A percentile compares a stretch with the other conserved stretches of the same genome.
Conservation (phyloP, 2,329 filamentous ascomycete species). For the Colletotrichum orbiculare region DNA sequence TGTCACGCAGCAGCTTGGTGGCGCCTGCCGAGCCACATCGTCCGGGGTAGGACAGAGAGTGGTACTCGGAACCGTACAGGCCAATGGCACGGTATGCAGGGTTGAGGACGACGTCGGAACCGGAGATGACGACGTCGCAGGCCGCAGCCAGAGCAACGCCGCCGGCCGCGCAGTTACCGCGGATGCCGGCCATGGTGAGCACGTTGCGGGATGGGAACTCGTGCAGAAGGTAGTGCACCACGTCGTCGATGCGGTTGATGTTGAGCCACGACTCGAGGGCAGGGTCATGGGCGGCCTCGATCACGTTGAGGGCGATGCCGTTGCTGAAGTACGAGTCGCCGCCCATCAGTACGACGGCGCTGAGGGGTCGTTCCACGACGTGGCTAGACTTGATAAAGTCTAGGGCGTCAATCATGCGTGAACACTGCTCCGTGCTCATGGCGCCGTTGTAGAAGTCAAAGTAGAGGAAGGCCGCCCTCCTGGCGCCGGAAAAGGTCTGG, state of each 20-base stretch:
- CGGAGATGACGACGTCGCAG: slow-evolving; percentile 50
- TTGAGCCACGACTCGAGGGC: slow-evolving; percentile 54
- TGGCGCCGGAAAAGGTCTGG: slow-evolving; percentile 40
- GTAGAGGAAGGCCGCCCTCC: slow-evolving; percentile 50
- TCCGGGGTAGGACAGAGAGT: slow-evolving; percentile 51
- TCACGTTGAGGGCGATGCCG: slow-evolving; percentile 56
- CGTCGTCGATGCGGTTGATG: slow-evolving; percentile 57
- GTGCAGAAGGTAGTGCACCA: slow-evolving; percentile 50
- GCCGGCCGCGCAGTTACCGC: slow-evolving; percentile 55
- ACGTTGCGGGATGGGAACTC: slow-evolving; percentile 49
- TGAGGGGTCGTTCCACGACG: slow-evolving; percentile 43
- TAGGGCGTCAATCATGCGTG: slow-evolving; percentile 48
- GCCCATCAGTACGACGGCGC: slow-evolving; percentile 52
- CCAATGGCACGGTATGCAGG: slow-evolving; percentile 53
- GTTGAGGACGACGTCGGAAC: slow-evolving; percentile 51
- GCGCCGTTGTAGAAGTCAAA: slow-evolving; percentile 58
- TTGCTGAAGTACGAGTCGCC: slow-evolving; percentile 55
- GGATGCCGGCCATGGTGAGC: slow-evolving; percentile 50
- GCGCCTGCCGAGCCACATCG: slow-evolving; percentile 49
- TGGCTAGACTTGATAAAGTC: slow-evolving; percentile 47
- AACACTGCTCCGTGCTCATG: slow-evolving; percentile 53
- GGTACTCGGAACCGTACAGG: slow-evolving; percentile 53
- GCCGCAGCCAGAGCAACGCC: slow-evolving; percentile 55
- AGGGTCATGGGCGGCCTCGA: slow-evolving; percentile 51
- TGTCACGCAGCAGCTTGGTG: slow-evolving; percentile 46